A percentile compares a stretch with the other conserved stretches of the same genome.
phyloP scores from a whole-genome alignment of 2,329 filamentous ascomycete species.

The Delphinella strobiligena region DNA sequence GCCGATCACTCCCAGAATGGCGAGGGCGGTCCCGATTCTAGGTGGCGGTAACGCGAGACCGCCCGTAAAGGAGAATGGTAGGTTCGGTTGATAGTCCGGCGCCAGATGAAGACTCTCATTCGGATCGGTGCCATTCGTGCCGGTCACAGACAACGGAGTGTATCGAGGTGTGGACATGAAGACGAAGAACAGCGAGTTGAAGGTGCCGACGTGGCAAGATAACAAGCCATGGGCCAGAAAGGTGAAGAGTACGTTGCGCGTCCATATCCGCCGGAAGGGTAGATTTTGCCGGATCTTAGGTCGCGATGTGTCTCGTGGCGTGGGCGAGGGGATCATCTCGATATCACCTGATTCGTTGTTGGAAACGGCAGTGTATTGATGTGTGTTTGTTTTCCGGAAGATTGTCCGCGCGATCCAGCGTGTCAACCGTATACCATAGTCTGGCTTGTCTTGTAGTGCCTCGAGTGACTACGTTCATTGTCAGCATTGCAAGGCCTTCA shows the following conservation, averaged over 20 bases:
- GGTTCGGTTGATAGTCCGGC: conserved; percentile 23
- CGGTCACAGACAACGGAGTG: too few relatives aligned
- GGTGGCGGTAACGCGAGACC: conserved; percentile 36
- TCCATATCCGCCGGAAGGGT: conserved; percentile 36
- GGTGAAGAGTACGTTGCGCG: conserved; percentile 31
- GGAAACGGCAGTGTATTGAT: conserved; percentile 18
- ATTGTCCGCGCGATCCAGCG: conserved; percentile 24
- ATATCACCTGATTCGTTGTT: conserved; percentile 11
- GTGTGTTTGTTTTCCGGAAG: conserved; percentile 14
- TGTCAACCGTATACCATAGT: conserved; percentile 28
- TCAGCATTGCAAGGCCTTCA: too few relatives aligned
- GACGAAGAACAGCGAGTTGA: conserved; percentile 38
- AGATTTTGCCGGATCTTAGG: conserved; percentile 21
- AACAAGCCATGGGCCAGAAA: conserved; percentile 33
- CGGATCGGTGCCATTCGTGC: conserved; percentile 11
- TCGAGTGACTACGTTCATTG: conserved; percentile 24
- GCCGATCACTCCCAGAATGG: conserved; percentile 36
- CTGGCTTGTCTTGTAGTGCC: conserved; percentile 25
- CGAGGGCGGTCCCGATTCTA: conserved; percentile 34
- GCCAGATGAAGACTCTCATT: conserved; percentile 27
- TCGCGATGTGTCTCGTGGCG: conserved; percentile 9
- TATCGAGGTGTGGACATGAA: conserved; percentile 36
- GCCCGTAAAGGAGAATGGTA: conserved; percentile 35
- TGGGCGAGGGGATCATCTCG: conserved; percentile 10
- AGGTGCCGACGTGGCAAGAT: conserved; percentile 36